A percentile compares a stretch with the other conserved stretches of the same genome.
These are phyloP conservation scores for Nemania diffusa DNA, from an alignment of 2,329 filamentous ascomycete species.

Conservation along the genomic window DNA sequence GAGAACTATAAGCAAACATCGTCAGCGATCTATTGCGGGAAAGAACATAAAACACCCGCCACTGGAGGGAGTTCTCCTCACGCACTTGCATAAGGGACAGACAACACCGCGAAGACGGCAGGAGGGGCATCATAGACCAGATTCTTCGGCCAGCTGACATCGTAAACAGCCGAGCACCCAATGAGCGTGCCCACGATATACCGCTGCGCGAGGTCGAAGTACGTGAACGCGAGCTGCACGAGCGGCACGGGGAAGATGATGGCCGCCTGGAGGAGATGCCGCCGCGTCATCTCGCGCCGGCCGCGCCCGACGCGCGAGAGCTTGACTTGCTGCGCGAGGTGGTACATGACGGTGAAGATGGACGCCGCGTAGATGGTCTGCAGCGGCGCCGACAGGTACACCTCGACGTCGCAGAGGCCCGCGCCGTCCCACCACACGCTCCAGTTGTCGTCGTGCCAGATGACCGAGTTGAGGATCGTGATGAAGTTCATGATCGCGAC, in stretches of 20 bases:
- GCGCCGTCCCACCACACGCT: conserved; percentile 61
- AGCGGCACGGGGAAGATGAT: conserved; percentile 66
- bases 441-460: conserved; percentile 65
- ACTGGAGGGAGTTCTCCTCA: conserved; percentile 11
- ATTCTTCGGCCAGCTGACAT: conserved; percentile 59
- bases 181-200: conserved; percentile 61
- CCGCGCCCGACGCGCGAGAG: conserved; percentile 56
- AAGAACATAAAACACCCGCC: not conserved
- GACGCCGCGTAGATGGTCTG: conserved; percentile 60
- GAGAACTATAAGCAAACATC: conserved; percentile 45
- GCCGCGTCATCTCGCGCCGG: conserved; percentile 54
- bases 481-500: conserved; percentile 60
- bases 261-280: conserved; percentile 59
- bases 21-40: conserved; percentile 14
- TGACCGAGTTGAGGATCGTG: conserved; percentile 60
- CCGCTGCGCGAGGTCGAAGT: conserved; percentile 59
- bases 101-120: conserved; percentile 55
- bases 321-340: conserved; percentile 62
- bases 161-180: conserved; percentile 60
- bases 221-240: conserved; percentile 60
- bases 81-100: conserved; percentile 62
- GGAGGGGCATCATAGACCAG: conserved; percentile 61
- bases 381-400: conserved; percentile 51
- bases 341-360: conserved; percentile 65
- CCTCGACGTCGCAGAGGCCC: conserved; percentile 65